phyloP scores from a whole-genome alignment of 371 early-diverging fungal genomes.

The Apophysomyces sp. region DNA sequence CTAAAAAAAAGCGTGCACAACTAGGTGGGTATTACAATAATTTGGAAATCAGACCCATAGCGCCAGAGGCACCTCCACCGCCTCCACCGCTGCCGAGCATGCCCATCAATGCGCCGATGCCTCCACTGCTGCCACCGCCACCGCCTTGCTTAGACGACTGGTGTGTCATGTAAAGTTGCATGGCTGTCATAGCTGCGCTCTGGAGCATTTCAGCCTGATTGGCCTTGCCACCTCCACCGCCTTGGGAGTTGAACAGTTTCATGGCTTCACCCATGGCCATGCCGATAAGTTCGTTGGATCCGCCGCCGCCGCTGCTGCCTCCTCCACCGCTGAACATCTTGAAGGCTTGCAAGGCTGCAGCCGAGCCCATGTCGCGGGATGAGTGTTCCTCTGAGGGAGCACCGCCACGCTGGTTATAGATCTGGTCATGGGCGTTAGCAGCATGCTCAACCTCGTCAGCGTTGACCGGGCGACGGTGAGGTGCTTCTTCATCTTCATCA shows the following conservation, averaged over 20 bases:
- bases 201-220: slow-evolving; percentile 12
- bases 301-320: slow-evolving; percentile 20
- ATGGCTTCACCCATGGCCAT: slow-evolving; percentile 54
- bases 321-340: slow-evolving; percentile 44
- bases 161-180: slow-evolving; percentile 19
- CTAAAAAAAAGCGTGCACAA: not conserved
- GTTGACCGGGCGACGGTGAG: slow-evolving; percentile 23
- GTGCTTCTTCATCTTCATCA: slow-evolving; percentile 26
- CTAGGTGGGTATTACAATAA: slow-evolving; percentile 9
- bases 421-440: slow-evolving; percentile 29
- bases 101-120: slow-evolving; percentile 17
- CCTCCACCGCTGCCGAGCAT: slow-evolving; percentile 14
- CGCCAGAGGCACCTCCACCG: slow-evolving; percentile 1
- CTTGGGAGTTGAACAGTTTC: slow-evolving; percentile 33
- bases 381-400: slow-evolving; percentile 21
- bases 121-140: slow-evolving; percentile 15
- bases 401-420: slow-evolving; percentile 33
- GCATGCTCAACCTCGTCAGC: slow-evolving; percentile 32
- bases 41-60: slow-evolving; percentile 11
- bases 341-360: slow-evolving; percentile 53
- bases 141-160: slow-evolving; percentile 1
- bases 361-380: slow-evolving; percentile 44
- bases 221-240: slow-evolving; percentile 6
- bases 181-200: slow-evolving; percentile 9
- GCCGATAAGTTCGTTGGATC: slow-evolving; percentile 34